Conservation (phyloP, 768 basidiomycete species). For the Solioccasus polychromus region DNA sequence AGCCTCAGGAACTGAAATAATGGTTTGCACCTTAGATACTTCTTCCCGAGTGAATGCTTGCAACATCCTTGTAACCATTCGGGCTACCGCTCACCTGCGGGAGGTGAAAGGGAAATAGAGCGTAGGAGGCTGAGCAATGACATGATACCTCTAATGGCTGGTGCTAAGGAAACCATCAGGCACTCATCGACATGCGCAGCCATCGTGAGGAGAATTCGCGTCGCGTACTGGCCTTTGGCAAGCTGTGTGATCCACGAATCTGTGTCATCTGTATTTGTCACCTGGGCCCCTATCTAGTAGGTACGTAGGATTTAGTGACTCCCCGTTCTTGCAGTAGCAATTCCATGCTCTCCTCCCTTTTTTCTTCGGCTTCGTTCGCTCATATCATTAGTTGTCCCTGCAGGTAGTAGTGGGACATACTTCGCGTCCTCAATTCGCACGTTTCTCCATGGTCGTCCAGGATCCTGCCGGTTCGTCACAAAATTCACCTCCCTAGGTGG, state of each 20-base stretch:
- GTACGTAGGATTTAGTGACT: no score
- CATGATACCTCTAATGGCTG: not conserved
- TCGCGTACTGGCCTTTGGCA: no score
- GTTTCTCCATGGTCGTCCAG: conserved; percentile 45
- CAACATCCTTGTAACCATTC: not conserved
- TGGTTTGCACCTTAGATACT: conserved; percentile 57
- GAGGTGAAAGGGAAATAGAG: no score
- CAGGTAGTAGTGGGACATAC: conserved; percentile 37
- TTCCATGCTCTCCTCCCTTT: not conserved
- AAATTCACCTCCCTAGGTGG: conserved; percentile 38
- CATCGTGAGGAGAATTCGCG: no score
- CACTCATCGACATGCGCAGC: no score
- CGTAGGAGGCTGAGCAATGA: no score
- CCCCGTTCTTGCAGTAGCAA: not conserved
- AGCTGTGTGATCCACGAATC: no score
- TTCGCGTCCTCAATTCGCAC: conserved; percentile 28
- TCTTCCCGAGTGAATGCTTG: conserved; percentile 61
- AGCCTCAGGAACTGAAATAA: not conserved
- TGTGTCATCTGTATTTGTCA: no score
- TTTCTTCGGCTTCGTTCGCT: conserved; percentile 2
- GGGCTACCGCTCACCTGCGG: no score
- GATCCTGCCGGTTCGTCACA: conserved; percentile 28
- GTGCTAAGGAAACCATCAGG: not conserved
- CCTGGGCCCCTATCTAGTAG: no score
- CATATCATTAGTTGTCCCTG: not conserved